Base-by-base conservation (phyloP, 106 monocot species). In the Dendrobium huoshanense region DNA sequence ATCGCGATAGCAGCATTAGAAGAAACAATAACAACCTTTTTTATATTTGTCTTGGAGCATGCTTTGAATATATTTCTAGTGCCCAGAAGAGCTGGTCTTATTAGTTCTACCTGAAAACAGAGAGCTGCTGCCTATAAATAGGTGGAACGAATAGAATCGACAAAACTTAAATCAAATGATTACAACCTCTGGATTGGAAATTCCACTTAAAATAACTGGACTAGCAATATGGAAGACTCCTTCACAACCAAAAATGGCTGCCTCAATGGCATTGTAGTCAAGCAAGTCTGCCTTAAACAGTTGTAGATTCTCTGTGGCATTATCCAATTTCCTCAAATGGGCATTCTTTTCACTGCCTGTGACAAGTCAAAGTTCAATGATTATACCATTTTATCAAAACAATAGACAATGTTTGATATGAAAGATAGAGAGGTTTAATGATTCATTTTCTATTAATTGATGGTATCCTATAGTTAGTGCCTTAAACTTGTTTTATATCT, bases 161-260 rank as follows among this genome's bases (percentile, higher is more conserved):
- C 49, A 68, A 68, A 7, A 31, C n/a, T 7, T 22, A 24, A 68
- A 24, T 24, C 5, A 68, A 25, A 68, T 4, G 22, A 15, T 11
- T 51, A 11, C 9, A 11, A 51, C 51, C 51, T 51, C 51, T 15
- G 51, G 51, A 51, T 51, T 51, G 9, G 51, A 13, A 13, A 51
- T 13, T 51, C 11, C 51, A 51, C 11, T 51, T 0, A 13, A 11
- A 13, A 51, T 15, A 9, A 91, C 87, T 41, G 91, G 96, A 80
- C 93, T 86, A 4, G 96, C 96, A 9, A 92, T 82, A 80, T 94
- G 93, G 75, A 96, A 92, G 33, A 96, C 90, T 72, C 91, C 96
- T 80, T 89, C 90, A 77, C 96, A 96, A 72, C 96, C 92, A n/a
- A 47, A 76, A 79, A 96, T 81, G 15, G 93, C 90, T 7, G 88